Evolutionary conservation across 2,329 filamentous ascomycete genomes (phyloP).

Genomic region (Fusarium nurragi): DNA sequence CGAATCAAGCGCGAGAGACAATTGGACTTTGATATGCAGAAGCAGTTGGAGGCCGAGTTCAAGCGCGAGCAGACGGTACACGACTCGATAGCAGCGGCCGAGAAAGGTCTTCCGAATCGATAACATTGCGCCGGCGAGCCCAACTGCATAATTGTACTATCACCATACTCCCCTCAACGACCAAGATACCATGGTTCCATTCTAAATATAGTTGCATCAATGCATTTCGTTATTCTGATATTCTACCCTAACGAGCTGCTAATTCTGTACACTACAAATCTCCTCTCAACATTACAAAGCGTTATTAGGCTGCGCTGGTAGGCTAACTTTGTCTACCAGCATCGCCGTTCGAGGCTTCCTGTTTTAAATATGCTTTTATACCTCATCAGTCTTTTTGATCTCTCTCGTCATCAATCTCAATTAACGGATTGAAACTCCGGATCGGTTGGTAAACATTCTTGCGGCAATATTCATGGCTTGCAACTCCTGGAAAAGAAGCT

Average conservation of each 20-base stretch:
- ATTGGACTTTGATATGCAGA: slow-evolving; percentile 94
- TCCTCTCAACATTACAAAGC: slow-evolving; percentile 39
- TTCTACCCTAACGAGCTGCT: slow-evolving; percentile 30
- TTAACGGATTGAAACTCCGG: slow-evolving; percentile 76
- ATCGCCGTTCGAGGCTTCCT: slow-evolving; percentile 4
- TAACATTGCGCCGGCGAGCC: slow-evolving; percentile 12
- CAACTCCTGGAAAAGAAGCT: slow-evolving; percentile 97
- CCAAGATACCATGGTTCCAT: slow-evolving; percentile 14
- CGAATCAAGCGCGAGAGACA: slow-evolving; percentile 89
- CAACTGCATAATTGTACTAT: slow-evolving; percentile 6
- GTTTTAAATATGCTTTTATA: slow-evolving; percentile 18
- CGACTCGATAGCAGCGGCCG: slow-evolving; percentile 45
- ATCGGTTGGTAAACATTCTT: slow-evolving; percentile 92
- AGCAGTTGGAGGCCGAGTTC: slow-evolving; percentile 86
- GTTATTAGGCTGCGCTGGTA: slow-evolving; percentile 16
- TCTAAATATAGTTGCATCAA: slow-evolving; percentile 29
- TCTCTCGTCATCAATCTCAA: slow-evolving; percentile 38
- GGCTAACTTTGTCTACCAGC: slow-evolving; percentile 15
- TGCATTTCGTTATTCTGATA: slow-evolving; percentile 38
- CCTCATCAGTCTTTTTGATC: slow-evolving; percentile 17
- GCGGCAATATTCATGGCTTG: slow-evolving; percentile 98
- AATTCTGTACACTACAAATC: slow-evolving; percentile 33
- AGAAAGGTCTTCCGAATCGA: slow-evolving; percentile 41
- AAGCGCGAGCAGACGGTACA: slow-evolving; percentile 85
- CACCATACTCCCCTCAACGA: slow-evolving; percentile 23